Evolutionary conservation across 768 basidiomycete genomes (phyloP), one percentile per base, ranked within the genome.

Genomic region (Boletus patriciae): DNA sequence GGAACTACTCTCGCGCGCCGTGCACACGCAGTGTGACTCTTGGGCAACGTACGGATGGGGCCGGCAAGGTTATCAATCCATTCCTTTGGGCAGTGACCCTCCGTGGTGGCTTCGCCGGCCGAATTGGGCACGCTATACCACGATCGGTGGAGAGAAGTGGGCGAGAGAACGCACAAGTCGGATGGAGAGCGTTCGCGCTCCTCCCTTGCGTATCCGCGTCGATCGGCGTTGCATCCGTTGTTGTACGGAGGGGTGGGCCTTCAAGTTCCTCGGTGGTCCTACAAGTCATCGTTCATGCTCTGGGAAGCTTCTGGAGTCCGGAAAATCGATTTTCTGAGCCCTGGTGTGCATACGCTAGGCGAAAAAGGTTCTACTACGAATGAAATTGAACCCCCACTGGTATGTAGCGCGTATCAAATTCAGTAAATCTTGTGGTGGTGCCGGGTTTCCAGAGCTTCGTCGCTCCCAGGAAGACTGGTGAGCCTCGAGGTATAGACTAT

Each of bases 91-190:
- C 63, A 5, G 62, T 65, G 9, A 55, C 61, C 3, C 40, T 64
- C n/a, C 72, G 70, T 68, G 67, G 62, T 70, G 68, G 68, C 67
- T 75, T 36, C 73, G 71, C 25, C 62, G 57, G 18, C 73, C 73
- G 8, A 62, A 59, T 34, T 76, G 75, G 76, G 55, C 60, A 12
- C 67, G 77, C 53, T 78, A 72, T 53, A 64, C 46, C 11, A 58
- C 46, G 21, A 74, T 77, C 21, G 77, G 72, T 29, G 80, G 72
- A 16, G 74, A 78, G 56, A 63, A 61, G 44, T 78, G 79, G 76
- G 66, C 34, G 25, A 57, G 57, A 27, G 55, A 50, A 40, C 54
- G 48, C 31, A 29, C 16, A n/a, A n/a, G n/a, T n/a, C n/a, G n/a
- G 46, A 43, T 43, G 31, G 48, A 59, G 29, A 56, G 47, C 42